Evolutionary conservation across 164 flowering plant species (phyloP), one percentile per base, ranked within the genome.

Genomic region (Taxillus chinensis): DNA sequence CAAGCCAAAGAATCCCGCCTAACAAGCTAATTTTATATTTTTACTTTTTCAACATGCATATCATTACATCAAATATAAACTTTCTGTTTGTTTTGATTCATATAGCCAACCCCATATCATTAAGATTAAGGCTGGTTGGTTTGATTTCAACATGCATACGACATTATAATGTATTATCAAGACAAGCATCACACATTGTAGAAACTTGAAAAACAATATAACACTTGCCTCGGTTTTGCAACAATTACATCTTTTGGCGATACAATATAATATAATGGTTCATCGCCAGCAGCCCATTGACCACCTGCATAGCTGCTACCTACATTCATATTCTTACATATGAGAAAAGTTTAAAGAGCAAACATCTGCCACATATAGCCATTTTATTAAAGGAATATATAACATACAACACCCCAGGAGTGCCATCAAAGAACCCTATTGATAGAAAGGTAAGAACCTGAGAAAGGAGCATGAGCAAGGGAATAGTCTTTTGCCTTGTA

Each of bases 221-320:
- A 27, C 27, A 70, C 80, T 59, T 46, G 86, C 99, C 99, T 89
- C 15, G 97, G 97, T 75, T 89, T 93, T 62, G 99, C 99, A 78
- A 93, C 89, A 64, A 93, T 90, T 38, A 91, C 87, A 71, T 93
- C 99, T 74, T 90, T 93, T 3, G 97, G 99, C 45, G 99, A 93
- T 43, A 93, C 99, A 62, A 93, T 72, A 73, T 93, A 93, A 71
- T 93, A 93, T 58, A 91, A 62, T 37, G 99, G 99, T 65, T 93
- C 99, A 78, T 90, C 95, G 60, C 93, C 97, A 68, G 92, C 93
- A 62, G 96, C 95, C 99, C 99, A 93, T 72, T 91, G 97, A 64
- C 97, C 95, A 67, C 96, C 97, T 66, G 90, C 86, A 79, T 89
- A 89, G 74, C 96, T 89, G 82, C 97, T 91, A 67, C 99, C 99